phyloP scores from a whole-genome alignment of 305 asterid genomes.

The Rubia peregrina region DNA sequence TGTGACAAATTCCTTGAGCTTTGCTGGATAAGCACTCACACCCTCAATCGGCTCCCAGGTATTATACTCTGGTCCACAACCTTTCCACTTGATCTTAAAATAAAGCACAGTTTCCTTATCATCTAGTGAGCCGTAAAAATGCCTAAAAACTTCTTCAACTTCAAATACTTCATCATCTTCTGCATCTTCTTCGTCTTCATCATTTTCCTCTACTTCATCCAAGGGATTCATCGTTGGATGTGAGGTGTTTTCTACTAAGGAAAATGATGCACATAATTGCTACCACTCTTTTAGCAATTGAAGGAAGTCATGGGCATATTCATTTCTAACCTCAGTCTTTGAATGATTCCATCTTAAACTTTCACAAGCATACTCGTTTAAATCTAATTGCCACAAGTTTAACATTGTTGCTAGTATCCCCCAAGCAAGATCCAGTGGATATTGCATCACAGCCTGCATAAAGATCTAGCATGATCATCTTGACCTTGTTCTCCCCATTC shows the following conservation, averaged over 20 bases:
- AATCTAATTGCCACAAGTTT: slow-evolving; percentile 77
- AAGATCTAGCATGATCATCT: slow-evolving; percentile 53
- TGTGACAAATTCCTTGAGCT: slow-evolving; percentile 51
- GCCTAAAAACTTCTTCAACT: slow-evolving; percentile 54
- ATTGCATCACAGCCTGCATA: slow-evolving; percentile 90
- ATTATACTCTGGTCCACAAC: slow-evolving; percentile 62
- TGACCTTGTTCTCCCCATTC: slow-evolving; percentile 30
- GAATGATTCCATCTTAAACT: slow-evolving; percentile 75
- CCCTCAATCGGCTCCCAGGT: slow-evolving; percentile 85
- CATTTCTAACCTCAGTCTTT: slow-evolving; percentile 68
- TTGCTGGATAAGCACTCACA: slow-evolving; percentile 34
- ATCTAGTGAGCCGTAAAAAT: slow-evolving; percentile 64
- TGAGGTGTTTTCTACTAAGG: slow-evolving; percentile 12
- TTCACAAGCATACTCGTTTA: slow-evolving; percentile 50
- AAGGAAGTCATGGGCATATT: slow-evolving; percentile 51
- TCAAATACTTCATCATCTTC: slow-evolving; percentile 21
- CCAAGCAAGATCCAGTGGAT: slow-evolving; percentile 78
- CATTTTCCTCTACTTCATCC: slow-evolving; percentile 14
- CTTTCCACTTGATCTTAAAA: slow-evolving; percentile 72
- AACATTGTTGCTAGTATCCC: slow-evolving; percentile 50
- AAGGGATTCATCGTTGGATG: slow-evolving; percentile 18
- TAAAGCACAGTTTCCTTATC: slow-evolving; percentile 40
- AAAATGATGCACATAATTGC: slow-evolving; percentile 38
- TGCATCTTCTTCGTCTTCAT: slow-evolving; percentile 13
- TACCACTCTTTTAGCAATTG: slow-evolving; percentile 60